Percentiles rank a stretch among this genome's conserved stretches.
Evolutionary conservation across 495 filamentous ascomycete species (phyloP).

Genomic region (Aspergillus mulundensis): DNA sequence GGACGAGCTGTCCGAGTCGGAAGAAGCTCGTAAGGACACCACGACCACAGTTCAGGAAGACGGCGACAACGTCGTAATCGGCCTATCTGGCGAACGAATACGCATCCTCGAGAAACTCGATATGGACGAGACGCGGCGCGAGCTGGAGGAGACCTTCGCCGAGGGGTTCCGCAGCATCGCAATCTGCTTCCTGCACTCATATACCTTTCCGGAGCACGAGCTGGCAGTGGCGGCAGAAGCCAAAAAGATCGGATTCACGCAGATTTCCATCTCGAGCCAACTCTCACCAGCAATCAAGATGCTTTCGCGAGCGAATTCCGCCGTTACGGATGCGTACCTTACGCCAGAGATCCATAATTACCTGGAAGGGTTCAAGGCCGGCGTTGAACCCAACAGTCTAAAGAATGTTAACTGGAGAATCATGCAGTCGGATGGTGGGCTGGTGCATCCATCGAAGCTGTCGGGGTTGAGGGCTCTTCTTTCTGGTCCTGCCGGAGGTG

Average conservation of each 20-base stretch:
- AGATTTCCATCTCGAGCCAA: conserved; percentile 41
- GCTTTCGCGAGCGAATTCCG: conserved; percentile 71
- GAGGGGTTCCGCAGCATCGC: conserved; percentile 38
- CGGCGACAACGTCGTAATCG: conserved; percentile 18
- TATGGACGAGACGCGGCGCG: conserved; percentile 16
- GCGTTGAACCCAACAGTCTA: conserved; percentile 38
- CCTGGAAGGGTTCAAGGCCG: conserved; percentile 67
- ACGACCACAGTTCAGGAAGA: conserved; percentile 57
- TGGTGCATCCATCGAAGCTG: conserved; percentile 41
- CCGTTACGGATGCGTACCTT: conserved; percentile 86
- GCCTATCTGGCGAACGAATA: conserved; percentile 32
- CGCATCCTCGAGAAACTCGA: conserved; percentile 30
- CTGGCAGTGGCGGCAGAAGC: conserved; percentile 35
- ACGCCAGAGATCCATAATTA: conserved; percentile 87
- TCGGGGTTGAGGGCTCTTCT: conserved; percentile 48
- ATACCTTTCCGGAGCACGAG: conserved; percentile 44
- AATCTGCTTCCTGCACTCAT: conserved; percentile 41
- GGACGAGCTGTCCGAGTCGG: too few relatives aligned
- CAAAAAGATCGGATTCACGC: conserved; percentile 29
- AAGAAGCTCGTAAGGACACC: too few relatives aligned
- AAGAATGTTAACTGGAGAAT: conserved; percentile 33
- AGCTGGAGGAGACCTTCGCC: conserved; percentile 27
- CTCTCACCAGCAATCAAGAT: conserved; percentile 71
- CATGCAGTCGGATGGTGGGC: conserved; percentile 44
- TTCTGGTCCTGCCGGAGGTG: conserved; percentile 54